A percentile compares a stretch with the other conserved stretches of the same genome.
Conservation (phyloP, 805 yeast genomes). For the Ogataea angusta region DNA sequence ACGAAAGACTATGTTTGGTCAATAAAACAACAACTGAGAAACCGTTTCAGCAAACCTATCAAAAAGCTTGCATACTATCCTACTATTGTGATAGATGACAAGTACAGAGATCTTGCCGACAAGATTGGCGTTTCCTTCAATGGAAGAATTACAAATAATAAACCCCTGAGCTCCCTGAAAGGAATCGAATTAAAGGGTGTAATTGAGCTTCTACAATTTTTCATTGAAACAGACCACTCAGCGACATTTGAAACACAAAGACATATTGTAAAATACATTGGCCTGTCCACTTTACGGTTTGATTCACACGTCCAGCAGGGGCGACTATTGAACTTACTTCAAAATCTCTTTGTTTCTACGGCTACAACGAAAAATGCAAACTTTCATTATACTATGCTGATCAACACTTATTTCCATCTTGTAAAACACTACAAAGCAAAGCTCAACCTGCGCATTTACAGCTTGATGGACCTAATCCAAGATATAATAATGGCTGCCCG, state of each 20-base stretch:
- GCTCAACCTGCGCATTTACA: constrained; percentile 3
- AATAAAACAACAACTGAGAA: constrained; percentile 1
- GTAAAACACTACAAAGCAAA: constrained; percentile 6
- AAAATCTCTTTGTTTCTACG: constrained; percentile 5
- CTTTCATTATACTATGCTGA: constrained; percentile 8
- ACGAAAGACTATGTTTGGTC: constrained; percentile 1
- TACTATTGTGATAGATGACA: constrained; percentile 7
- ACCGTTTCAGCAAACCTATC: not conserved
- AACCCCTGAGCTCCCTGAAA: constrained; percentile 6
- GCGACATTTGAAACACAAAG: constrained; percentile 8
- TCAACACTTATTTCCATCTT: constrained; percentile 5
- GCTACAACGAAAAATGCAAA: constrained; percentile 1
- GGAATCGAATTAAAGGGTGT: constrained; percentile 5
- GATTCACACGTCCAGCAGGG: constrained; percentile 8
- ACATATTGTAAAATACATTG: constrained; percentile 6
- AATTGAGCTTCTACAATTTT: constrained; percentile 6
- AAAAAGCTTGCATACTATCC: constrained; percentile 5
- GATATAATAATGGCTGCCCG: constrained; percentile 12
- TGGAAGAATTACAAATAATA: constrained; percentile 5
- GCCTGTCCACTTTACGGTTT: constrained; percentile 2
- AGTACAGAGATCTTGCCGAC: constrained; percentile 1
- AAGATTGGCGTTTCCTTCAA: constrained; percentile 12
- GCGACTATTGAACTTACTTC: constrained; percentile 1
- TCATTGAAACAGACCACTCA: constrained; percentile 8
- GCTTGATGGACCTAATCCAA: constrained; percentile 14